A percentile compares a stretch with the other conserved stretches of the same genome.
Conservation (phyloP, 2,329 filamentous ascomycete species). For the Cladophialophora psammophila region DNA sequence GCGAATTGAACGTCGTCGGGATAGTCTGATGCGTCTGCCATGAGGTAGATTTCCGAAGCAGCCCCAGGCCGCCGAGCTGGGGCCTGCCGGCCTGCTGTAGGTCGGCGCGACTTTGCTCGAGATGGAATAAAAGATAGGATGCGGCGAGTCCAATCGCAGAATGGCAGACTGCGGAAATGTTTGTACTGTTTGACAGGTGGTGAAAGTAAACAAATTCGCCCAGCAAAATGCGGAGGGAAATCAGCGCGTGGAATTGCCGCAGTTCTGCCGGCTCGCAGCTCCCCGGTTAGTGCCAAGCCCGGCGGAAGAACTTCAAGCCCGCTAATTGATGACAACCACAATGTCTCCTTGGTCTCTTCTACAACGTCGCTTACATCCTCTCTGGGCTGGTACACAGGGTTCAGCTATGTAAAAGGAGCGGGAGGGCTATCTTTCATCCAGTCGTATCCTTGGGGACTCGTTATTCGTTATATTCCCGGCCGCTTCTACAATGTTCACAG, state of each 20-base stretch:
- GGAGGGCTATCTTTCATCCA: neutral
- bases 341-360: neutral
- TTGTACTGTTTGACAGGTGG: constrained; percentile 36
- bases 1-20: constrained; percentile 53
- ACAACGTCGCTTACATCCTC: neutral
- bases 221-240: constrained; percentile 18
- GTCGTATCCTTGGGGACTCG: neutral
- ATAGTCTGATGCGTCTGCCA: constrained; percentile 32
- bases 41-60: constrained; percentile 13
- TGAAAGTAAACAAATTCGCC: constrained; percentile 33
- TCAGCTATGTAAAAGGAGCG: neutral
- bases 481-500: constrained; percentile 57
- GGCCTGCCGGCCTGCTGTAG: constrained; percentile 13
- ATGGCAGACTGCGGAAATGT: constrained; percentile 16
- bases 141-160: neutral
- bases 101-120: neutral
- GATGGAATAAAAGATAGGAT: neutral
- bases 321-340: constrained; percentile 12
- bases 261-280: neutral
- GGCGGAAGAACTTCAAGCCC: neutral
- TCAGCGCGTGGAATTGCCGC: neutral
- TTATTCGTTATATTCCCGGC: neutral
- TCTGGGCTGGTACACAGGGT: neutral
- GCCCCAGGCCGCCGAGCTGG: constrained; percentile 22
- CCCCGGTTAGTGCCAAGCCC: neutral